phyloP scores from a whole-genome alignment of 2,329 filamentous ascomycete genomes.

The Didymella pomorum region DNA sequence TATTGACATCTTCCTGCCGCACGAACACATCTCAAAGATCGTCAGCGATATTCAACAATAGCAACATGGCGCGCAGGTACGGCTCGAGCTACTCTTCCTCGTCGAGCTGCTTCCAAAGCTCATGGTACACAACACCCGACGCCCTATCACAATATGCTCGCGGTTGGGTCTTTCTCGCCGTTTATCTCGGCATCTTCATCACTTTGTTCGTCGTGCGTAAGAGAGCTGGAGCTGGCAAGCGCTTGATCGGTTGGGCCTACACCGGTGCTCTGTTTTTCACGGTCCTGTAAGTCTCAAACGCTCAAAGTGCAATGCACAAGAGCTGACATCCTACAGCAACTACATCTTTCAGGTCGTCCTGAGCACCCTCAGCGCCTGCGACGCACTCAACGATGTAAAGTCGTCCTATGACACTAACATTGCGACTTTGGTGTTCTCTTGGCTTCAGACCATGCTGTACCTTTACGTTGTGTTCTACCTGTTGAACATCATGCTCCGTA shows the following conservation, averaged over 20 bases:
- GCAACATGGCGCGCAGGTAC: conserved; percentile 6
- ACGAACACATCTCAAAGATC: background rate
- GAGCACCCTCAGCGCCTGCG: conserved; percentile 11
- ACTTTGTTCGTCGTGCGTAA: conserved; percentile 28
- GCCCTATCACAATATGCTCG: conserved; percentile 3
- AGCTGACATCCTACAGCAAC: conserved; percentile 4
- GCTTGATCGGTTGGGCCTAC: conserved; percentile 32
- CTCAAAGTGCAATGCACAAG: background rate
- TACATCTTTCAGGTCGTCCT: background rate
- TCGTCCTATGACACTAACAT: conserved; percentile 14
- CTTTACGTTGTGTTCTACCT: conserved; percentile 35
- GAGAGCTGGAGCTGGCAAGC: conserved; percentile 29
- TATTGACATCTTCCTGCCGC: background rate
- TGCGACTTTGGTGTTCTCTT: conserved; percentile 29
- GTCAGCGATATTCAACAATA: background rate
- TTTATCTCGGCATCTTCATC: conserved; percentile 31
- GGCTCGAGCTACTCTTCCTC: background rate
- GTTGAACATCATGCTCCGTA: conserved; percentile 37
- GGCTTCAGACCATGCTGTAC: conserved; percentile 32
- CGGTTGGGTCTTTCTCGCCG: conserved; percentile 12
- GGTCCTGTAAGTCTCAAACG: conserved; percentile 29
- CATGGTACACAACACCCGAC: background rate
- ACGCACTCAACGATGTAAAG: background rate
- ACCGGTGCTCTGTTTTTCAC: conserved; percentile 21
- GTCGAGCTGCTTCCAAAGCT: conserved; percentile 9